Base-by-base conservation (phyloP, 2,329 filamentous ascomycete genomes). In the Thyridium curvatum region DNA sequence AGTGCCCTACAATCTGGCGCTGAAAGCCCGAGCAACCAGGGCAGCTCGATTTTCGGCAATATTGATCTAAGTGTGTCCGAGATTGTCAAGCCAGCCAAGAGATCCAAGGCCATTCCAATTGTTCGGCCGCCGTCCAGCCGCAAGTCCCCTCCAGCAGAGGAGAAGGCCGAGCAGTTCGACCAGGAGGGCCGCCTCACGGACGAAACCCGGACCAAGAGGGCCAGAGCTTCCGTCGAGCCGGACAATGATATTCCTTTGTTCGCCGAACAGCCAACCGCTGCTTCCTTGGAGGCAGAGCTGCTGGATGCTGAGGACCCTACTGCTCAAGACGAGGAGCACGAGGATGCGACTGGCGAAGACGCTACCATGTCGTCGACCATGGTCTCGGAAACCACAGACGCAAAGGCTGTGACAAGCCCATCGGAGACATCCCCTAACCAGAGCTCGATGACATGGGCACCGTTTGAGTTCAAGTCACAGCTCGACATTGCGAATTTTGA, bases 101-200 rank as follows among this genome's bases (percentile, higher is more conserved):
- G 79, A 50, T 86, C 82, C 4, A 96, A 93, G 63, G 88, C 88
- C 9, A 76, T 95, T 39, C 85, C 89, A 0, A 94, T 95, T 45
- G 64, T 91, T 9, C 72, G 72, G 30, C 85, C 86, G 1, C 70
- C 79, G 41, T 79, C 69, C 50, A 79, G 68, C 49, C 60, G 58
- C 2, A 55, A 60, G 13, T 54, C 58, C 1, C 40, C 47, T 3
- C 14, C 30, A 3, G 16, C 2, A 26, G 46, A 58, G 9, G 56
- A 58, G 18, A 51, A 46, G n/a, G 40, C 44, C 10, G 21, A 26
- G 1, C 44, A 48, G 7, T 56, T 84, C 41, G 77, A 79, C 43
- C 69, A 74, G 3, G 71, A 82, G 44, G 80, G 81, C 13, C 77
- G 79, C 18, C 60, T 74, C 15, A 71, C 69, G n/a, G 78, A 85